Evolutionary conservation across 371 early-diverging fungal species (phyloP), one percentile per base, ranked within the genome.

Genomic region (Mucor irregularis): DNA sequence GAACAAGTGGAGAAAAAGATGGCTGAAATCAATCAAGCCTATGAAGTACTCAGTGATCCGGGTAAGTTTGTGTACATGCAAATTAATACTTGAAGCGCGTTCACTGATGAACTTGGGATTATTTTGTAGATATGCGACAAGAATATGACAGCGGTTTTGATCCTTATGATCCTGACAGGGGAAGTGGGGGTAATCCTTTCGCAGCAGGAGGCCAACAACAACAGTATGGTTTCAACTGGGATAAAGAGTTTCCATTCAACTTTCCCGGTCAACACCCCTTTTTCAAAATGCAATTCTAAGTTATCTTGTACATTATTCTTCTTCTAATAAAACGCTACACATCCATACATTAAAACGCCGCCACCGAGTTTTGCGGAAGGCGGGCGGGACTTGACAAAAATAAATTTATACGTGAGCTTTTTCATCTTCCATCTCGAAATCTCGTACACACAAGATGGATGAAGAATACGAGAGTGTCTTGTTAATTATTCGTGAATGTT

Each of bases 61-160:
- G 87, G 83, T 82, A 71, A 57, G 58, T 35, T n/a, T 35, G 16
- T 35, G 4, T 8, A 11, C 16, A 7, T 35, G 5, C 16, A 35
- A n/a, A n/a, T 35, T 5, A n/a, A 35, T 35, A 35, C 16, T 0
- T 35, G 16, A 35, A 14, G 16, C 35, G 5, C n/a, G 16, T 35
- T 35, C 16, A 11, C 1, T 35, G 13, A 11, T 34, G n/a, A 34
- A 13, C n/a, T 7, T 34, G n/a, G 3, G 3, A n/a, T 35, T 43
- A 19, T 45, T 2, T 14, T 50, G 34, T 53, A 68, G 88, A 90
- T 51, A 61, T 68, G 63, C 75, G 91, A 30, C 78, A 75, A 30
- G 81, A 84, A 52, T 96, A 85, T 64, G 97, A 97, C 68, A 90
- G 88, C 59, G 97, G 98, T 10, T 87, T 87, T 43, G 98, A 96